These are phyloP conservation scores for Microcos paniculata DNA, from an alignment of 345 rosid genomes.

Conservation along the genomic window DNA sequence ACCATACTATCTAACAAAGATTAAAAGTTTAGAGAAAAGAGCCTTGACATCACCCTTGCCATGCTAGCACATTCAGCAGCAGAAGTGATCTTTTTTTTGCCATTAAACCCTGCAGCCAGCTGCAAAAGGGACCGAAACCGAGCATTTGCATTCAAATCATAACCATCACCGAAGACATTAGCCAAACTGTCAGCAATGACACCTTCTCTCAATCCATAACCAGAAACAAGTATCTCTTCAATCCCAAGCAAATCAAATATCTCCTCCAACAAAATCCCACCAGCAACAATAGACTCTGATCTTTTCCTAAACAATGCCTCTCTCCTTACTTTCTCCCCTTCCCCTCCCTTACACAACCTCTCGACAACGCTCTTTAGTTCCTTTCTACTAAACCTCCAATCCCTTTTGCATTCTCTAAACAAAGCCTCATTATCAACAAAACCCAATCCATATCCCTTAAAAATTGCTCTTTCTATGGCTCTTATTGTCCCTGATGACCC, in stretches of 20 bases:
- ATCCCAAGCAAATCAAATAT: conserved; percentile 59
- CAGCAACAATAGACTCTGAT: conserved; percentile 67
- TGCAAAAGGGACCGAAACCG: conserved; percentile 12
- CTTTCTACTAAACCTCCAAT: conserved; percentile 55
- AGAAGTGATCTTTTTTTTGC: conserved; percentile 41
- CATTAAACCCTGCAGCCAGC: conserved; percentile 13
- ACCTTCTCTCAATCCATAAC: conserved; percentile 65
- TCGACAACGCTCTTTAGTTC: conserved; percentile 50
- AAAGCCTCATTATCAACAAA: conserved; percentile 21
- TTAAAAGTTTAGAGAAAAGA: not conserved
- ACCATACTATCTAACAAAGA: not conserved
- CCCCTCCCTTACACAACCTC: conserved; percentile 46
- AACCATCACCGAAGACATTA: conserved; percentile 23
- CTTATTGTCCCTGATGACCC: conserved; percentile 72
- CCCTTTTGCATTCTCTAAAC: conserved; percentile 39
- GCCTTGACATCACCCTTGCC: conserved; percentile 45
- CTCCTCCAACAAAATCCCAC: conserved; percentile 65
- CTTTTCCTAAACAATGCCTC: conserved; percentile 62
- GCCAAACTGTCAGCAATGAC: conserved; percentile 57
- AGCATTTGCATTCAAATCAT: conserved; percentile 14
- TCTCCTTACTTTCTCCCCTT: conserved; percentile 37
- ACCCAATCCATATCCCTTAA: conserved; percentile 39
- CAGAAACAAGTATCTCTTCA: conserved; percentile 69
- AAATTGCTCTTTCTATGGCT: conserved; percentile 62
- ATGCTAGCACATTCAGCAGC: conserved; percentile 55